phyloP scores from a whole-genome alignment of 139 green algal species.

The Astrephomene gubernaculifera region DNA sequence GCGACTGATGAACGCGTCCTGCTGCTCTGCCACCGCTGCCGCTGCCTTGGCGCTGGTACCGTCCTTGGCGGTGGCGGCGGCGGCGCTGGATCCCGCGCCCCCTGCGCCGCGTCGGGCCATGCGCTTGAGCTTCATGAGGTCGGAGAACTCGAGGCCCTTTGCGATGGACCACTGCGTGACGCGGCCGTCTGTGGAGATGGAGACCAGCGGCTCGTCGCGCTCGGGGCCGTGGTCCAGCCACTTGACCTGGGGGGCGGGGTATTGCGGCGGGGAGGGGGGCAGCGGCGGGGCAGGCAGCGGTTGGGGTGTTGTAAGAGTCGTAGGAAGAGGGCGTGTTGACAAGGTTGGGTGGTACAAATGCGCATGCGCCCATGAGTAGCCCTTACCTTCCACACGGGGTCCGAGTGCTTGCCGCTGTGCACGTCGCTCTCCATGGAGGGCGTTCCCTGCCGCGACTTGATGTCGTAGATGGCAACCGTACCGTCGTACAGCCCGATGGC shows the following conservation, averaged over 20 bases:
- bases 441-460: constrained; percentile 59
- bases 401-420: constrained; percentile 75
- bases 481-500: constrained; percentile 92
- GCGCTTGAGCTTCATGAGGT: constrained; percentile 89
- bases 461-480: constrained; percentile 83
- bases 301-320: no score
- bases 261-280: no score
- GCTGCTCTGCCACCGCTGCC: constrained; percentile 18
- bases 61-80: constrained; percentile 13
- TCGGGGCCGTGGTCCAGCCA: constrained; percentile 81
- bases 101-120: constrained; percentile 50
- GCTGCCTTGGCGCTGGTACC: constrained; percentile 13
- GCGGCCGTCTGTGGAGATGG: constrained; percentile 88
- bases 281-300: no score
- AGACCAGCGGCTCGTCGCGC: constrained; percentile 84
- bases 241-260: constrained; percentile 47
- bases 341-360: no score
- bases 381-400: constrained; percentile 84
- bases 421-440: constrained; percentile 71
- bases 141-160: constrained; percentile 83
- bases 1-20: constrained; percentile 84
- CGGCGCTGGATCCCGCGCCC: not conserved
- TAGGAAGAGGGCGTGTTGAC: no score
- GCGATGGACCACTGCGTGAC: constrained; percentile 85
- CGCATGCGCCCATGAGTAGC: no score